phyloP scores from a whole-genome alignment of 768 basidiomycete species.

The Psilocybe cubensis region DNA sequence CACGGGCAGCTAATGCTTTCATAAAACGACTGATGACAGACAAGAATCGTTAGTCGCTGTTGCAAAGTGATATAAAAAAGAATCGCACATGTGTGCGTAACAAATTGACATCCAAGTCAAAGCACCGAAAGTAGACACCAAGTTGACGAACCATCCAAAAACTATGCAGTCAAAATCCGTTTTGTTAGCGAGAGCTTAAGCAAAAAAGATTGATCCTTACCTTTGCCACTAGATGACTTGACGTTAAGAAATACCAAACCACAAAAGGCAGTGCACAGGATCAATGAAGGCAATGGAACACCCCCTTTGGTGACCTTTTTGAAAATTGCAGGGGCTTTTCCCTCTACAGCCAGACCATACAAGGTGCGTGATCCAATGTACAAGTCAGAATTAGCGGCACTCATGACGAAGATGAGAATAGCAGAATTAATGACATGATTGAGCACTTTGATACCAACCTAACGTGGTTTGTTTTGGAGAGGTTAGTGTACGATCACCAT shows the following conservation, averaged over 20 bases:
- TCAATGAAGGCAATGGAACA: constrained; percentile 54
- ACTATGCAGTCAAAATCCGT: constrained; percentile 38
- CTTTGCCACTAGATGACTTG: constrained; percentile 50
- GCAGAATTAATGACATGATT: constrained; percentile 68
- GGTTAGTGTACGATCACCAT: not conserved
- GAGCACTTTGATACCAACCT: constrained; percentile 60
- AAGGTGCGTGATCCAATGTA: constrained; percentile 55
- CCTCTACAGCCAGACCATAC: constrained; percentile 52
- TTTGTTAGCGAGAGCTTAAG: not conserved
- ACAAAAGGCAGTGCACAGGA: constrained; percentile 59
- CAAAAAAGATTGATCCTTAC: constrained; percentile 36
- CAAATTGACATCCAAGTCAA: constrained; percentile 56
- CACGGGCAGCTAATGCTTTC: constrained; percentile 46
- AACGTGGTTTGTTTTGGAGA: not conserved
- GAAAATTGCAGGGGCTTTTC: constrained; percentile 51
- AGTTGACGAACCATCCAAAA: constrained; percentile 52
- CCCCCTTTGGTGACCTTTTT: constrained; percentile 46
- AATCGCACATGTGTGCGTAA: constrained; percentile 61
- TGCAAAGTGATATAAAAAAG: not conserved
- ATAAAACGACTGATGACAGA: constrained; percentile 41
- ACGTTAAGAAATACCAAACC: constrained; percentile 63
- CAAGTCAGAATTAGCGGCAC: constrained; percentile 66
- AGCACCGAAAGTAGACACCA: constrained; percentile 51
- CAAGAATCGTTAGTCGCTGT: not conserved
- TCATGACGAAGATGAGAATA: constrained; percentile 67